Base-by-base conservation (phyloP, 2,329 filamentous ascomycete genomes). In the Xylariaceae sp. region DNA sequence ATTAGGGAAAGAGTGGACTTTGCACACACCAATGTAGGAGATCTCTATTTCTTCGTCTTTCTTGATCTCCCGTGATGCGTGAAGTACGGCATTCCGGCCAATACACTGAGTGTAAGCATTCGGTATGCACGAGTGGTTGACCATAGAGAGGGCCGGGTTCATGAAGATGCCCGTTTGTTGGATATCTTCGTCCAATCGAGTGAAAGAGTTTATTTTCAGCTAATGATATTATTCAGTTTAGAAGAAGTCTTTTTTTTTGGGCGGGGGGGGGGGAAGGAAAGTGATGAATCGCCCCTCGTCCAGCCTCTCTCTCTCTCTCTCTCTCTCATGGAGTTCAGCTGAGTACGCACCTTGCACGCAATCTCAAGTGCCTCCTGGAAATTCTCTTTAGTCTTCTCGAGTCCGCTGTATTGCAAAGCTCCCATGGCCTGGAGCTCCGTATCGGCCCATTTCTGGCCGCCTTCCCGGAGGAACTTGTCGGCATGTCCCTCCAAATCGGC, bases 201-300 rank as follows among this genome's bases (percentile, higher is more conserved):
- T 80, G 64, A 86, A 86, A 3, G 80, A 75, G 67, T 86, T 86
- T 39, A 81, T 81, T 64, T 82, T 75, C 55, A 84, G 76, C 81
- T 85, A 54, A 31, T 56, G 11, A 43, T 34, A 40, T 19, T 19
- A 19, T 46, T 5, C 37, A 37, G 12, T 27, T 12, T 6, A 27
- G 30, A 8, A n/a, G 9, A 26, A 9, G 7, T 19, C 1, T 19
- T 19, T 19, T 19, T 19, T 19, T 19, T 19, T 19, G 19, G 19
- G 19, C 1, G 19, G 19, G 19, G 19, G 19, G 19, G 19, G 19
- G 19, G 19, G 19, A 1, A 19, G 19, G 19, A 19, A 19, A 19
- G 19, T 19, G 19, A 19, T 19, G 19, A 19, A 19, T 19, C 19
- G 19, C 19, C 19, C 19, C 19, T 2, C 19, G 19, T 19, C 19